Percentiles rank a stretch among this genome's conserved stretches.
These are phyloP conservation scores for Coleophoma cylindrospora DNA, from an alignment of 2,329 filamentous ascomycete species.

Conservation along the genomic window DNA sequence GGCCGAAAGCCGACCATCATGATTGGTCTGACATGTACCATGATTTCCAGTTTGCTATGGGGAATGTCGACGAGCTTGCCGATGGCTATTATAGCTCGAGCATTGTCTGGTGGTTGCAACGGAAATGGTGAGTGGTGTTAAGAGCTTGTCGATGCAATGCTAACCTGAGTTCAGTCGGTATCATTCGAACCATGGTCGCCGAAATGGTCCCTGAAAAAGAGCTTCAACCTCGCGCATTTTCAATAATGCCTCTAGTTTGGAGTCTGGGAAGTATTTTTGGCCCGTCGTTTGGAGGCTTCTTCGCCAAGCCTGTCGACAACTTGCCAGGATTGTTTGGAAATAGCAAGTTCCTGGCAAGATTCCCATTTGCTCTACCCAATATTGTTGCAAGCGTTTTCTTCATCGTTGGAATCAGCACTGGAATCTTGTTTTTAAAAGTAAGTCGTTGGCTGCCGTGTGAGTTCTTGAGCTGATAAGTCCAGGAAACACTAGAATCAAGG, in stretches of 20 bases:
- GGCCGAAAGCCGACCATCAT: slow-evolving; percentile 83
- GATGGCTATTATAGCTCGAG: slow-evolving; percentile 75
- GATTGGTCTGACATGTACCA: slow-evolving; percentile 67
- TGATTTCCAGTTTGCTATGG: slow-evolving; percentile 76
- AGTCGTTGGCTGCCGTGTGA: slow-evolving; percentile 4
- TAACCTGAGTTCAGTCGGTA: slow-evolving; percentile 57
- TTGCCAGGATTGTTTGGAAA: slow-evolving; percentile 67
- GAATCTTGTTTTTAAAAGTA: slow-evolving; percentile 72
- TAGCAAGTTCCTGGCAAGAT: slow-evolving; percentile 63
- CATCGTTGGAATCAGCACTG: slow-evolving; percentile 67
- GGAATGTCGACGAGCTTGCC: slow-evolving; percentile 74
- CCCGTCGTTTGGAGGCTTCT: slow-evolving; percentile 79
- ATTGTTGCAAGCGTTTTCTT: slow-evolving; percentile 74
- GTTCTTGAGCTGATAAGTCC: slow-evolving; percentile 4
- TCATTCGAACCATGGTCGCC: slow-evolving; percentile 86
- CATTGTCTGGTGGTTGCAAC: slow-evolving; percentile 77
- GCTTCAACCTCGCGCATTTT: slow-evolving; percentile 84
- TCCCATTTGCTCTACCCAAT: slow-evolving; percentile 83
- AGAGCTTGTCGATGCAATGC: not conserved
- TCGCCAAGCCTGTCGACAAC: slow-evolving; percentile 75
- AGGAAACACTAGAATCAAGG: slow-evolving; percentile 77
- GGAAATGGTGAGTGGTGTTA: slow-evolving; percentile 59
- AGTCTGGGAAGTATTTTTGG: slow-evolving; percentile 84
- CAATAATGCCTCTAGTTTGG: slow-evolving; percentile 89
- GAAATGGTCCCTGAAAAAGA: slow-evolving; percentile 87